Percentiles rank a stretch among this genome's conserved stretches.
Conservation (phyloP, 2,329 filamentous ascomycete species). For the Aureobasidium sp. region DNA sequence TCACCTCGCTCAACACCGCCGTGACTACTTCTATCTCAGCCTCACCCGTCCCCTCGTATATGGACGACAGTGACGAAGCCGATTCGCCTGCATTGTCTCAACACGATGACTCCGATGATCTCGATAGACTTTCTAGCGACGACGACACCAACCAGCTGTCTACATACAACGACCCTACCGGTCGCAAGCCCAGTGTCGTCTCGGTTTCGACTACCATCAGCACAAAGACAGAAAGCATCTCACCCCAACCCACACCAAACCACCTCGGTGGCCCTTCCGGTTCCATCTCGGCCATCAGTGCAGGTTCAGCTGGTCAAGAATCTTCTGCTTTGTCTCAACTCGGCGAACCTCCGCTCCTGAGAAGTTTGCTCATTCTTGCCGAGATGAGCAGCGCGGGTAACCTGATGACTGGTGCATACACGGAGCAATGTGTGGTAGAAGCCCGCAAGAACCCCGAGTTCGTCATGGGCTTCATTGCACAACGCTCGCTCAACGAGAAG, state of each 20-base stretch:
- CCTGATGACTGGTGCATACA: slow-evolving; percentile 69
- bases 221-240: slow-evolving; percentile 62
- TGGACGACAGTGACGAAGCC: slow-evolving; percentile 39
- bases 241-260: slow-evolving; percentile 32
- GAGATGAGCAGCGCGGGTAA: slow-evolving; percentile 78
- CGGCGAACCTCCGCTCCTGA: slow-evolving; percentile 51
- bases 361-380: slow-evolving; percentile 71
- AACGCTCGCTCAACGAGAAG: slow-evolving; percentile 47
- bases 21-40: slow-evolving; percentile 44
- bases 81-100: slow-evolving; percentile 14
- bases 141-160: slow-evolving; percentile 15
- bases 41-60: slow-evolving; percentile 26
- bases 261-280: slow-evolving; percentile 25
- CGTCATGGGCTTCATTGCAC: slow-evolving; percentile 45
- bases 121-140: slow-evolving; percentile 16
- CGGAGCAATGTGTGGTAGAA: slow-evolving; percentile 64
- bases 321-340: slow-evolving; percentile 30
- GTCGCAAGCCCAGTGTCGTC: slow-evolving; percentile 70
- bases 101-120: slow-evolving; percentile 30
- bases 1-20: slow-evolving; percentile 40
- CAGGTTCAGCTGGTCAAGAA: slow-evolving; percentile 21
- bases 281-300: background rate
- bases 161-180: slow-evolving; percentile 32
- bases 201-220: slow-evolving; percentile 69
- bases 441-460: slow-evolving; percentile 61